phyloP scores from a whole-genome alignment of 345 rosid genomes.

The Dovyalis caffra region DNA sequence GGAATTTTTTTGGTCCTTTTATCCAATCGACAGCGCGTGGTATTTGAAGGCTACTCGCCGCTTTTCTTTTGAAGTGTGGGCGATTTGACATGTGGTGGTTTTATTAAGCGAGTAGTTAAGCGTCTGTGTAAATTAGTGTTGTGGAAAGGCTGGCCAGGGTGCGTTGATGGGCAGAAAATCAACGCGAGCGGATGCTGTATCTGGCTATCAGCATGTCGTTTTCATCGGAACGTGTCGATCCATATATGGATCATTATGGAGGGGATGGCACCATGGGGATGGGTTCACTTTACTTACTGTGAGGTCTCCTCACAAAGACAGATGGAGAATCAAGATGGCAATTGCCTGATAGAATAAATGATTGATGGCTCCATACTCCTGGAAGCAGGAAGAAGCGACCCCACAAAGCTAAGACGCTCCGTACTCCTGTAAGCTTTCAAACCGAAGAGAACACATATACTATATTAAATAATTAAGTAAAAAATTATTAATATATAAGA shows the following conservation, averaged over 20 bases:
- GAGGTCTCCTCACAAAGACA: not conserved
- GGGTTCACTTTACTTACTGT: not conserved
- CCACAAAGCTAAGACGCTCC: too few species aligned
- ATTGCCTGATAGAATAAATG: too few species aligned
- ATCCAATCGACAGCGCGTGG: not conserved
- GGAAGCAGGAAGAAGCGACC: too few species aligned
- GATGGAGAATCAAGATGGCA: not conserved
- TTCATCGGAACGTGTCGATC: conserved; percentile 10
- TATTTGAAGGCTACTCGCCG: not conserved
- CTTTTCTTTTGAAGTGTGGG: not conserved
- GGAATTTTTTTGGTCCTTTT: conserved; percentile 1
- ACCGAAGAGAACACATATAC: too few species aligned
- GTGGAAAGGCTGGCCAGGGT: not conserved
- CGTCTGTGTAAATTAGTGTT: too few species aligned
- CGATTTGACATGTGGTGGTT: not conserved
- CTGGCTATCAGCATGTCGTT: not conserved
- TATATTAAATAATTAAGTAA: too few species aligned
- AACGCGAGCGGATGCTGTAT: not conserved
- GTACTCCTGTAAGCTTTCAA: too few species aligned
- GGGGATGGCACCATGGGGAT: not conserved
- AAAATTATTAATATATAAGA: too few species aligned
- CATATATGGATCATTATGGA: not conserved
- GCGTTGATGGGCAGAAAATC: conserved; percentile 6
- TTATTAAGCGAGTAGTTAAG: not conserved
- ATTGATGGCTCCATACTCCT: too few species aligned